These are phyloP conservation scores for Diaporthe capsici DNA, from an alignment of 2,329 filamentous ascomycete genomes.

Conservation along the genomic window DNA sequence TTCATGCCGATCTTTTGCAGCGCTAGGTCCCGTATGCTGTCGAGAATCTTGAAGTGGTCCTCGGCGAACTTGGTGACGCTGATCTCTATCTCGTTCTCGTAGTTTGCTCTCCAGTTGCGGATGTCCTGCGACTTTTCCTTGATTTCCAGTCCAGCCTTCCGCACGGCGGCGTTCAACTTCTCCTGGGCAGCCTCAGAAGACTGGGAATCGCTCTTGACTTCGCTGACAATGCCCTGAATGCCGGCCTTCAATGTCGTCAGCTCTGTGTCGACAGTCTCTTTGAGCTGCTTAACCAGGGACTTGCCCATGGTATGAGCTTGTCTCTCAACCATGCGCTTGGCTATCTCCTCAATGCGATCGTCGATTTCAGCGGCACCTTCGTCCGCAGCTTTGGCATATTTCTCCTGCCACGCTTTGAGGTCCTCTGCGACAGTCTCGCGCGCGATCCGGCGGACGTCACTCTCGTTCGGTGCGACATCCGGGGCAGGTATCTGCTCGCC, in stretches of 20 bases:
- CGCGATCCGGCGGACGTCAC: conserved; percentile 69
- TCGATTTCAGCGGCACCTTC: conserved; percentile 84
- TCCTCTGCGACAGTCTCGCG: conserved; percentile 82
- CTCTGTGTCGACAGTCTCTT: conserved; percentile 75
- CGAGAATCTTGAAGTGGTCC: conserved; percentile 85
- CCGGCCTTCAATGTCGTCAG: conserved; percentile 75
- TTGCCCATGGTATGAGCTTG: conserved; percentile 77
- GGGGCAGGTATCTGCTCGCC: conserved; percentile 59
- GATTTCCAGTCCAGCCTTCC: conserved; percentile 78
- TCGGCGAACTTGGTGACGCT: conserved; percentile 81
- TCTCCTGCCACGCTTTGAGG: conserved; percentile 86
- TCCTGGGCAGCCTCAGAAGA: conserved; percentile 56
- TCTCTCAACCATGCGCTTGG: conserved; percentile 68
- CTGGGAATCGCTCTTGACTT: conserved; percentile 62
- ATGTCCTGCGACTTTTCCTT: conserved; percentile 84
- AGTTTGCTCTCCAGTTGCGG: conserved; percentile 81
- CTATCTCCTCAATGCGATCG: conserved; percentile 72
- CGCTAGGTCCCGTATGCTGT: conserved; percentile 85
- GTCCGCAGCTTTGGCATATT: conserved; percentile 87
- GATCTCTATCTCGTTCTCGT: conserved; percentile 77
- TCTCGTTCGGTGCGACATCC: conserved; percentile 60
- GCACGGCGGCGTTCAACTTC: conserved; percentile 65
- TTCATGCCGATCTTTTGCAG: conserved; percentile 92
- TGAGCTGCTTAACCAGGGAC: conserved; percentile 76
- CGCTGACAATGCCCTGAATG: conserved; percentile 73